Evolutionary conservation across 306 rosid genomes (phyloP).

Genomic region (Sechiopsis laciniata): DNA sequence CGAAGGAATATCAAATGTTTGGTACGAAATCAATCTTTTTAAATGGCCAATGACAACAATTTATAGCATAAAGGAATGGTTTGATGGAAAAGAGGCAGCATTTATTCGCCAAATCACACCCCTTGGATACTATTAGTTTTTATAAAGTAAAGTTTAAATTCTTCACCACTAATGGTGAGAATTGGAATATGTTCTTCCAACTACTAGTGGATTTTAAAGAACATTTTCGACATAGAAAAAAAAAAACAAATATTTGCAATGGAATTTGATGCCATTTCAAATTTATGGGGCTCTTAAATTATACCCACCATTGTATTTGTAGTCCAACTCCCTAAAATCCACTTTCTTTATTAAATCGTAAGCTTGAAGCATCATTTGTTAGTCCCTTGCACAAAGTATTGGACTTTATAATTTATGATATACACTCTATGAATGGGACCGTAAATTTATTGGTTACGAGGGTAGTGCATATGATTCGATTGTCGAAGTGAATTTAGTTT

Average conservation of each 20-base stretch:
- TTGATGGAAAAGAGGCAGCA: not conserved
- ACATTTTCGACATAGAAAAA: not conserved
- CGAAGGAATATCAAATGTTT: not conserved
- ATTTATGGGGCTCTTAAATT: not conserved
- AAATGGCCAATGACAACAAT: not conserved
- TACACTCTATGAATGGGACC: too few species aligned
- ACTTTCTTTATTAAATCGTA: not conserved
- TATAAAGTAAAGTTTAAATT: slow-evolving; percentile 7
- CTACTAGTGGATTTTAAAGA: not conserved
- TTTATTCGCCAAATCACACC: not conserved
- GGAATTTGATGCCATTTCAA: slow-evolving; percentile 14
- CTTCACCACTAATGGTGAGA: slow-evolving; percentile 18
- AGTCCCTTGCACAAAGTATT: not conserved
- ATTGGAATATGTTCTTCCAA: slow-evolving; percentile 20
- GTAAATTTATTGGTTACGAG: too few species aligned
- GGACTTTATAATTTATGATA: too few species aligned
- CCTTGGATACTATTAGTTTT: not conserved
- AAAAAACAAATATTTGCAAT: not conserved
- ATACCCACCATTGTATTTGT: slow-evolving; percentile 9
- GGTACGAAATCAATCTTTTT: not conserved
- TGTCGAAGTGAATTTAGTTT: too few species aligned
- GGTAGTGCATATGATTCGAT: too few species aligned
- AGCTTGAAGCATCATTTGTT: not conserved
- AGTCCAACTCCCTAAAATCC: not conserved
- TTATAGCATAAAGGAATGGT: slow-evolving; percentile 2